Evolutionary conservation across 257 asterid genomes (phyloP).

Genomic region (Solanum bulbocastanum): DNA sequence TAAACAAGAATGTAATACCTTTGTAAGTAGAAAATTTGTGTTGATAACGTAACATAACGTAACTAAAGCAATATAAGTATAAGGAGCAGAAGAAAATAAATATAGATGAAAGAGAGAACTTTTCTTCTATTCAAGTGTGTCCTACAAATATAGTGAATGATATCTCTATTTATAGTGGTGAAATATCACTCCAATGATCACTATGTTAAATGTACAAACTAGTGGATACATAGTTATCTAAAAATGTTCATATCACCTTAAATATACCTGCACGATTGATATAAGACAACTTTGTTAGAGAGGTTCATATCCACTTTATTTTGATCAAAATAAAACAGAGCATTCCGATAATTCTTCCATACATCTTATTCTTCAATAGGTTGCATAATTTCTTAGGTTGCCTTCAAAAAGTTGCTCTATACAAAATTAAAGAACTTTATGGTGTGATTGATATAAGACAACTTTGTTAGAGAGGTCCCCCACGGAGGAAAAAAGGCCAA

Average conservation of each 20-base stretch:
- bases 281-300: too few relatives aligned
- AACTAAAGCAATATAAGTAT: background rate
- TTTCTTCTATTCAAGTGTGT: too few relatives aligned
- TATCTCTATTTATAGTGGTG: background rate
- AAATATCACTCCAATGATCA: background rate
- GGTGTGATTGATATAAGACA: slow-evolving; percentile 2
- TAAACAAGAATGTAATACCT: too few relatives aligned
- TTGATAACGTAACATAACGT: background rate
- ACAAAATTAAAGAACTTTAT: background rate
- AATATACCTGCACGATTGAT: background rate
- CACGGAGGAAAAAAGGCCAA: background rate
- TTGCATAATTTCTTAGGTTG: background rate
- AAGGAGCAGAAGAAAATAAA: background rate
- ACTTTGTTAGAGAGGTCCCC: slow-evolving; percentile 10
- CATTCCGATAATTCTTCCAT: background rate
- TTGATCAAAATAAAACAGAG: background rate
- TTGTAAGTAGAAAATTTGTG: background rate
- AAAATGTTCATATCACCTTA: background rate
- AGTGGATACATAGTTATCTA: too few relatives aligned
- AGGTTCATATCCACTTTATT: too few relatives aligned
- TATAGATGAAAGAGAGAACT: background rate
- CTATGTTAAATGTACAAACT: too few relatives aligned
- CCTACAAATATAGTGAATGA: background rate
- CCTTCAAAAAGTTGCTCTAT: background rate
- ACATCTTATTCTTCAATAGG: background rate